Evolutionary conservation across 257 asterid species (phyloP).

Genomic region (Lavandula angustifolia): DNA sequence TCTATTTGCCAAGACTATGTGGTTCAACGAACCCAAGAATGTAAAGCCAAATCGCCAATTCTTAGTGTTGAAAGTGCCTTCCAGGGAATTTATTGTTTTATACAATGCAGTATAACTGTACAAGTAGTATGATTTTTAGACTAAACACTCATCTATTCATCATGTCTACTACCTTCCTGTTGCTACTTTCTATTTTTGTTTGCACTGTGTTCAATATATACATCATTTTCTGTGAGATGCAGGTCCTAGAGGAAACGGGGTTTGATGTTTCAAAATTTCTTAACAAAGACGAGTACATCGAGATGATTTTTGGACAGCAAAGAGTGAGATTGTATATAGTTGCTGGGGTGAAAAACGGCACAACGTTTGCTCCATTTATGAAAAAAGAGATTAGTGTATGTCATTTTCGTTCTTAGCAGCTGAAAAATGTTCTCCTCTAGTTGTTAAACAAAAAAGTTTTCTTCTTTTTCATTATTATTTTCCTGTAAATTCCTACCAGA

Average conservation of each 20-base stretch:
- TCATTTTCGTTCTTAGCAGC: conserved; percentile 11
- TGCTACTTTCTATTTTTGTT: neutral
- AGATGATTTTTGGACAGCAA: conserved; percentile 84
- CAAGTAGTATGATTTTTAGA: neutral
- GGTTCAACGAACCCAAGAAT: neutral
- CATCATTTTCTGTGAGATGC: conserved; percentile 38
- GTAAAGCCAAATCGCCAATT: conserved; percentile 1
- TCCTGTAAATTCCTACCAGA: neutral
- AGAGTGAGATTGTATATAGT: conserved; percentile 82
- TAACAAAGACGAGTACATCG: conserved; percentile 65
- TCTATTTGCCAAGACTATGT: neutral
- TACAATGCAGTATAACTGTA: neutral
- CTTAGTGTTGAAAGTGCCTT: neutral
- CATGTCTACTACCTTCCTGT: neutral
- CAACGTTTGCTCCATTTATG: conserved; percentile 79
- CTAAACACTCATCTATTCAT: neutral
- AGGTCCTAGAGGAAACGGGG: conserved; percentile 91
- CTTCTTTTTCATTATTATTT: too few relatives aligned
- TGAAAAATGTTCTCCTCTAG: conserved; percentile 9
- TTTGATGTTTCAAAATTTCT: conserved; percentile 77
- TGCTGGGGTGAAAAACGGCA: conserved; percentile 75
- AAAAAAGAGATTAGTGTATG: conserved; percentile 92
- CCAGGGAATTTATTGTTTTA: neutral
- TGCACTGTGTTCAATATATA: conserved; percentile 12
- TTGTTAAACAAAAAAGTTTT: neutral